phyloP scores from a whole-genome alignment of 805 yeast genomes.

The Candida parachauliodes region DNA sequence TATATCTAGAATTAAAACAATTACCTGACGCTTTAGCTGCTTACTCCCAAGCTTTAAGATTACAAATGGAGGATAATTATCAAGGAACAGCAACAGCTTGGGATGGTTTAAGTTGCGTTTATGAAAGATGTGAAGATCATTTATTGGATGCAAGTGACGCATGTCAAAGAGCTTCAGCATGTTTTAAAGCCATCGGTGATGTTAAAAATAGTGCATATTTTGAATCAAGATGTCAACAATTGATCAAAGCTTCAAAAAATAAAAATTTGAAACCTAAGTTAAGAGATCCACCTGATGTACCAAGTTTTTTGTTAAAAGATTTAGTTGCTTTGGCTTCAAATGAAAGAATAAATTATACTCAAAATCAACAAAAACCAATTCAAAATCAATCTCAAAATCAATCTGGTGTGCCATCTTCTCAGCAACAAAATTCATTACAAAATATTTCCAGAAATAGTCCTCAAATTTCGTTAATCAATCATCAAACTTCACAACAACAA shows the following conservation, averaged over 20 bases:
- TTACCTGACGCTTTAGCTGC: conserved; percentile 65
- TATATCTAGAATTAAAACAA: conserved; percentile 57
- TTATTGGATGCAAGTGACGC: conserved; percentile 59
- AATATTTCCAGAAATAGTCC: conserved; percentile 9
- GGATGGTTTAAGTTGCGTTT: conserved; percentile 62
- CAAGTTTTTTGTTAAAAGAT: conserved; percentile 39
- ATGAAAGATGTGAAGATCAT: conserved; percentile 62
- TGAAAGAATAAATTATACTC: conserved; percentile 38
- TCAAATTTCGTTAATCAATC: conserved; percentile 9
- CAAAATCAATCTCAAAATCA: conserved; percentile 15
- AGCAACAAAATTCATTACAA: conserved; percentile 9
- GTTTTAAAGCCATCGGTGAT: conserved; percentile 48
- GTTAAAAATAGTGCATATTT: conserved; percentile 35
- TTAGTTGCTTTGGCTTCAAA: conserved; percentile 39
- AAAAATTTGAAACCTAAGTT: conserved; percentile 44
- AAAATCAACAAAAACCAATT: conserved; percentile 25
- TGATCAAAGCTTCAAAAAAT: conserved; percentile 41
- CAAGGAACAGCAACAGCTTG: conserved; percentile 55
- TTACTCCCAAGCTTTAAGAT: conserved; percentile 58
- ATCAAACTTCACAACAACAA: conserved; percentile 11
- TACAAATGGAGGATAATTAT: conserved; percentile 46
- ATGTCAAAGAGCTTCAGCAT: conserved; percentile 47
- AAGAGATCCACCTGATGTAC: conserved; percentile 47
- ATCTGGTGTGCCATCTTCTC: conserved; percentile 19
- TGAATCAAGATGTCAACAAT: conserved; percentile 41